Evolutionary conservation across 306 rosid genomes (phyloP).

Genomic region (Vicia sativa): DNA sequence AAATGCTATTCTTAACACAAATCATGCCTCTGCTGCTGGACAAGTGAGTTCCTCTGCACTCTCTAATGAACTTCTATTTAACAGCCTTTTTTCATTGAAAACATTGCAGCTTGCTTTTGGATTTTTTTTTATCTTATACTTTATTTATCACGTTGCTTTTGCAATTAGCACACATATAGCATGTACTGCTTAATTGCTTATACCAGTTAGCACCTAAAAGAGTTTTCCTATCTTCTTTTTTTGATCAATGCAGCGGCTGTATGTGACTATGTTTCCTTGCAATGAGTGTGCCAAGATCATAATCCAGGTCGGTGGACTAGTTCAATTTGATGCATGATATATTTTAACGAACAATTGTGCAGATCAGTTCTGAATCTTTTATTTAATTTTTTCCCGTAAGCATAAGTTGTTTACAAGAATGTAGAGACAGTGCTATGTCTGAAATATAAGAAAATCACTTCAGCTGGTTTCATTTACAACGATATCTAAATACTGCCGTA

Average conservation of each 20-base stretch:
- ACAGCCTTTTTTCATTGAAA: slow-evolving; percentile 5
- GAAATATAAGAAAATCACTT: slow-evolving; percentile 24
- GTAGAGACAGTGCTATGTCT: neutral
- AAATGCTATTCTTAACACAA: slow-evolving; percentile 88
- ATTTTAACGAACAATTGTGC: neutral
- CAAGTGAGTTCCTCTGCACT: slow-evolving; percentile 58
- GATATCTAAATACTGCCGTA: slow-evolving; percentile 3
- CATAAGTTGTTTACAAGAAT: slow-evolving; percentile 13
- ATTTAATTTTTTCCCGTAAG: neutral
- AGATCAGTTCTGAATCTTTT: neutral
- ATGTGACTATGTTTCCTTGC: slow-evolving; percentile 90
- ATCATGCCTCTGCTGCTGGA: slow-evolving; percentile 96
- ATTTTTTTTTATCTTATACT: neutral
- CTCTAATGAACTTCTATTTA: slow-evolving; percentile 16
- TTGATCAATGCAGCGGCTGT: slow-evolving; percentile 62
- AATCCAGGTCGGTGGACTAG: slow-evolving; percentile 69
- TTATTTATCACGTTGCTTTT: neutral
- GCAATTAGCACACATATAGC: slow-evolving; percentile 1
- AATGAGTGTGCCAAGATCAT: slow-evolving; percentile 94
- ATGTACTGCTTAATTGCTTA: slow-evolving; percentile 1
- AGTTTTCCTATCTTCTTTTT: slow-evolving; percentile 11
- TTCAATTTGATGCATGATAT: slow-evolving; percentile 1
- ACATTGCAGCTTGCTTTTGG: slow-evolving; percentile 19
- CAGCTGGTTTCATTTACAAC: slow-evolving; percentile 13
- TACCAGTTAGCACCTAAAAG: neutral